Conservation (phyloP, 2,329 filamentous ascomycete genomes). For the Kalaharituber pfeilii region DNA sequence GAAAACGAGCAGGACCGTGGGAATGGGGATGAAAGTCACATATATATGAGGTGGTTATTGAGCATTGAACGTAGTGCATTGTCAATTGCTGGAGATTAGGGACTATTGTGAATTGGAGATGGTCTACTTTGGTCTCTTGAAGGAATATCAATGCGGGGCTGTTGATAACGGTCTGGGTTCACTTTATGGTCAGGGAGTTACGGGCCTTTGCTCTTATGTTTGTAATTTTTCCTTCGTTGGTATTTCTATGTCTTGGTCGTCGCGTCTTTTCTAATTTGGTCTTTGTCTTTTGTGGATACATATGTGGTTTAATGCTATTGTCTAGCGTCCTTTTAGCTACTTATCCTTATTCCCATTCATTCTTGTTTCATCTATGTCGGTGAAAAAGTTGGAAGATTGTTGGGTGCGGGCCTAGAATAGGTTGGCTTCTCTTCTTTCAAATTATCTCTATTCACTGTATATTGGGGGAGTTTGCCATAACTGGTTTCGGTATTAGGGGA, state of each 20-base stretch:
- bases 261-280: not conserved
- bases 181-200: not conserved
- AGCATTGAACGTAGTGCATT: not conserved
- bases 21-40: slow-evolving; percentile 94
- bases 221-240: not conserved
- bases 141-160: slow-evolving; percentile 7
- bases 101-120: not conserved
- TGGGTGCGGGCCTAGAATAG: too few relatives aligned
- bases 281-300: too few relatives aligned
- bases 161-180: slow-evolving; percentile 1
- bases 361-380: too few relatives aligned
- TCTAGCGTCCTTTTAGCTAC: too few relatives aligned
- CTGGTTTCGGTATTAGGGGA: too few relatives aligned
- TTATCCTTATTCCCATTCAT: too few relatives aligned
- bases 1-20: slow-evolving; percentile 67
- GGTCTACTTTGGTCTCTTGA: not conserved
- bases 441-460: too few relatives aligned
- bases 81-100: not conserved
- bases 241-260: not conserved
- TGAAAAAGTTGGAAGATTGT: too few relatives aligned
- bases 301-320: too few relatives aligned
- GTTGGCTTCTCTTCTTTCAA: too few relatives aligned
- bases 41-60: slow-evolving; percentile 52
- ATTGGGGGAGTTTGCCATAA: too few relatives aligned
- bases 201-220: slow-evolving; percentile 12